These are phyloP conservation scores for Aristolochia californica DNA, from an alignment of 164 flowering plant species.

Conservation along the genomic window DNA sequence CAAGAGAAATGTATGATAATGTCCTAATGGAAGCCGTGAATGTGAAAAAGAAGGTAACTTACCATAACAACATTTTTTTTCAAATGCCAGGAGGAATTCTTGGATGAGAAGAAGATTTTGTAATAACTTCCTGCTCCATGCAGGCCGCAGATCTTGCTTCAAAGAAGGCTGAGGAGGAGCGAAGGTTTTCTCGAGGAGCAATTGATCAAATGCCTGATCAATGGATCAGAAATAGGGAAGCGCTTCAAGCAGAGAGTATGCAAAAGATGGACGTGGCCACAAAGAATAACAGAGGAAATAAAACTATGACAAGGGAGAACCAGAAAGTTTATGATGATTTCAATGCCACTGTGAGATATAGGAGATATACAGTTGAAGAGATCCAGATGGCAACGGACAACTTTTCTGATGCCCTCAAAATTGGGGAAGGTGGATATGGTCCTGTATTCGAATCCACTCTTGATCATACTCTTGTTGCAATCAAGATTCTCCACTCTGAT, in stretches of 20 bases:
- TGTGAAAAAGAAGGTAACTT: slow-evolving; percentile 14
- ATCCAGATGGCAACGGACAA: slow-evolving; percentile 52
- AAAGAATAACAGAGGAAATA: background rate
- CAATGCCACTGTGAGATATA: slow-evolving; percentile 13
- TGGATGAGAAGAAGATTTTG: background rate
- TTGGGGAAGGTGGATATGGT: slow-evolving; percentile 93
- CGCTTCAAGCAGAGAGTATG: background rate
- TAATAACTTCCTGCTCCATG: background rate
- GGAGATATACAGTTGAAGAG: slow-evolving; percentile 49
- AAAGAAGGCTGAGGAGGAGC: slow-evolving; percentile 50
- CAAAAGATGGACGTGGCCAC: background rate
- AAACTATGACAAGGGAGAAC: slow-evolving; percentile 4
- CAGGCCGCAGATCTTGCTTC: slow-evolving; percentile 50
- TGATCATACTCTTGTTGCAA: slow-evolving; percentile 58
- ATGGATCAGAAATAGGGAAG: background rate
- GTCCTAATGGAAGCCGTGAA: slow-evolving; percentile 14
- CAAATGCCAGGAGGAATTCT: background rate
- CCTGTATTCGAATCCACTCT: slow-evolving; percentile 55
- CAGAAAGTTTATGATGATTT: slow-evolving; percentile 13
- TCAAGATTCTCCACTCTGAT: slow-evolving; percentile 56
- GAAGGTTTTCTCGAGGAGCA: too few relatives aligned
- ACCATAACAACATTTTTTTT: background rate
- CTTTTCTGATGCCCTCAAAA: slow-evolving; percentile 35
- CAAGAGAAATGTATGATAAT: slow-evolving; percentile 14
- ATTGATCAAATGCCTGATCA: too few relatives aligned